Base-by-base conservation (phyloP, 2,329 filamentous ascomycete genomes). In the Aureobasidium sp. region DNA sequence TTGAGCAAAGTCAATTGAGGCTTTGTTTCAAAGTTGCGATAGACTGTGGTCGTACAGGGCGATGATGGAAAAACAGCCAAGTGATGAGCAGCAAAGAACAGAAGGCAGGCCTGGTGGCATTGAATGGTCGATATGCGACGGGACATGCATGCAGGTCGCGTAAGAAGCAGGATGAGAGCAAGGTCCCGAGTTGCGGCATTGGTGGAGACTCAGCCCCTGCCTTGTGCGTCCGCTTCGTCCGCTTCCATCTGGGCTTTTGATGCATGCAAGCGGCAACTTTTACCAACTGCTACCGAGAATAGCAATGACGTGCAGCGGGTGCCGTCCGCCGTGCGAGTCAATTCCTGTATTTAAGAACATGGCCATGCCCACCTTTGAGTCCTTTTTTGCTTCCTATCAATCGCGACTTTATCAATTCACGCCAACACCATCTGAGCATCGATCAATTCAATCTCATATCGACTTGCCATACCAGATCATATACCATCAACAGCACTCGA, bases 291-390 rank as follows among this genome's bases (percentile, higher is more conserved):
- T 52, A 50, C 57, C 57, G 57, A 60, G 57, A 60, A 60, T 60
- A 60, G 57, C 57, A 60, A 60, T 60, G 57, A 60, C 57, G 57
- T 50, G 57, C 45, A 44, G 19, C n/a, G 7, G 24, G 19, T 50
- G 33, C 35, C 42, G 29, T 39, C 42, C 33, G 42, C 42, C 57
- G 54, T 59, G 54, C 44, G 11, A 57, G 17, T 35, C 15, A 9
- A 31, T 44, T 24, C 9, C 9, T 57, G 27, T 14, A 33, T 45
- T 9, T 54, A 54, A 40, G 22, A 54, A 27, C 12, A 42, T 31
- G 33, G 7, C 24, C 53, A 22, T 45, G 39, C 53, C 53, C 53
- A n/a, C 53, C 29, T 45, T 17, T 7, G 12, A 22, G 0, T 54
- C n/a, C n/a, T 31, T 54, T 42, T 17, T 42, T 54, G 19, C 17